A percentile compares a stretch with the other conserved stretches of the same genome.
Conservation (phyloP, 116 monocot genomes). For the Iris pallida region DNA sequence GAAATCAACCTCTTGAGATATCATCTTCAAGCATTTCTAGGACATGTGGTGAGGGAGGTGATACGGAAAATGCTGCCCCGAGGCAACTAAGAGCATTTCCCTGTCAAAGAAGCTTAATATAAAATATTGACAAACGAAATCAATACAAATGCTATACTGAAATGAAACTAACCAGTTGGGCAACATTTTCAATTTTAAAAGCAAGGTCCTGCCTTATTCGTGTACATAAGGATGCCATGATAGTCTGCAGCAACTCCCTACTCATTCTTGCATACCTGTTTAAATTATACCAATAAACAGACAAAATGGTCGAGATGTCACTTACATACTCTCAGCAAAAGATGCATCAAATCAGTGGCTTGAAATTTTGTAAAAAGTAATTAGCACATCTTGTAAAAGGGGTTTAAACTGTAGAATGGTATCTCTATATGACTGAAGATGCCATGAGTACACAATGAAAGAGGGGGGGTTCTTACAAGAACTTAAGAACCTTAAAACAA, state of each 20-base stretch:
- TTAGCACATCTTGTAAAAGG: too few species aligned
- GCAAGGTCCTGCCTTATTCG: slow-evolving; percentile 27
- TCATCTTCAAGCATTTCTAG: slow-evolving; percentile 55
- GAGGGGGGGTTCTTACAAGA: too few species aligned
- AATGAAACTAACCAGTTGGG: slow-evolving; percentile 50
- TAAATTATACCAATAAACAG: not conserved
- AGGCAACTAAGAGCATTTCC: slow-evolving; percentile 74
- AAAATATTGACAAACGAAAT: slow-evolving; percentile 2
- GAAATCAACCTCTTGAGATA: slow-evolving; percentile 44
- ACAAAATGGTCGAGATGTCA: not conserved
- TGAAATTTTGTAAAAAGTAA: not conserved
- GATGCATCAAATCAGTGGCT: not conserved
- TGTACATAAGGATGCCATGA: slow-evolving; percentile 30
- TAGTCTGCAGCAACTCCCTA: slow-evolving; percentile 48
- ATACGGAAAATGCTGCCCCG: slow-evolving; percentile 55
- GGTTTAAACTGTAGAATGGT: too few species aligned
- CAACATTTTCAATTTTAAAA: slow-evolving; percentile 41
- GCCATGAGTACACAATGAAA: too few species aligned
- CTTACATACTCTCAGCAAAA: not conserved
- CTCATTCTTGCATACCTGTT: slow-evolving; percentile 92
- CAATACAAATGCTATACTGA: slow-evolving; percentile 1
- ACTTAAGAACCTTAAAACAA: not conserved
- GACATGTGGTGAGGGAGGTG: slow-evolving; percentile 64
- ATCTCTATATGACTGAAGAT: too few species aligned
- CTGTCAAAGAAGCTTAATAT: slow-evolving; percentile 31